Evolutionary conservation across 2,329 filamentous ascomycete species (phyloP), one percentile per base, ranked within the genome.

Genomic region (Fusarium chlamydosporum): DNA sequence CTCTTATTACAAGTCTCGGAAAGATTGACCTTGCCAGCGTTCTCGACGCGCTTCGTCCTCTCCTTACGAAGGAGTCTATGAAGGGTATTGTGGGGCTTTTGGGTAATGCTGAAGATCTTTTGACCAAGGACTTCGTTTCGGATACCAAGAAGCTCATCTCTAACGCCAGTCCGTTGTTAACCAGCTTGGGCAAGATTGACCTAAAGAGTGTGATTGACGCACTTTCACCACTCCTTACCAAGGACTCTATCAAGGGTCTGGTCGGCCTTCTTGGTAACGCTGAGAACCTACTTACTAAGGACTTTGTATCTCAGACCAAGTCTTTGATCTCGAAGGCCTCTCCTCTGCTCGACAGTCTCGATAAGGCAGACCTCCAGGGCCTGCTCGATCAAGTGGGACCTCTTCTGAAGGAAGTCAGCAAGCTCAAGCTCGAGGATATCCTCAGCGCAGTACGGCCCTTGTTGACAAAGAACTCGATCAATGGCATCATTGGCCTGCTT

Each of bases 51-150:
- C 31, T 65, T 33, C 7, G 68, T 59, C 77, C 78, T 3, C 55
- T 79, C 3, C 68, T 79, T 4, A 78, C 76, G 1, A 72, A 71
- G 38, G 74, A 78, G 1, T 75, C 74, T 0, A 67, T 79, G 23
- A 71, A 76, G 3, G 74, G 77, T 4, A 63, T 79, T 12, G 68
- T 81, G 12, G 76, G 75, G 8, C 66, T 81, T 1, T 70, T 81
- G 7, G 72, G 76, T 16, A 75, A 81, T 29, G 75, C 78, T 1
- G 69, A 77, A 50, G 48, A 65, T 3, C 74, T 79, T 0, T 54
- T 79, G 2, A 76, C 73, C 0, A 61, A 60, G 10, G 67, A 72
- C 12, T 74, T 74, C n/a, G 76, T 78, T 6, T 59, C 67, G 1
- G 66, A 75, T 18, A 73, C 72, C 8, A 72, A 75, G 54, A 65